These are phyloP conservation scores for Wickerhamiella cacticola DNA, from an alignment of 805 yeast genomes.

Conservation along the genomic window DNA sequence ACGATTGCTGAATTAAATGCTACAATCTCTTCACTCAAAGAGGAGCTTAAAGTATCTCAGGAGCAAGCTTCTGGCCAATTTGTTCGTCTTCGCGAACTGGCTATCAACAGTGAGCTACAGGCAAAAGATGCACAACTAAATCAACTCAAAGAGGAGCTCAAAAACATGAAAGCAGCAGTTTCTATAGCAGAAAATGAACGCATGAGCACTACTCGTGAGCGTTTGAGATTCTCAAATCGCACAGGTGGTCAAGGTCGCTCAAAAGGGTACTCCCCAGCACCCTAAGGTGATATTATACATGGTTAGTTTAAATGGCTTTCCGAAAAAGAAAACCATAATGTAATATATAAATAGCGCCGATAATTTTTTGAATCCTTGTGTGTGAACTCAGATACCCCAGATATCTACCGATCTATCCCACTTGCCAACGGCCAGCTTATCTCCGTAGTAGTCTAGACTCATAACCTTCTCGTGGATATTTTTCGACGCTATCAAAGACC, in stretches of 20 bases:
- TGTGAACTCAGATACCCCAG: constrained; percentile 25
- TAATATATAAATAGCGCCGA: not conserved
- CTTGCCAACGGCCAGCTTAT: constrained; percentile 46
- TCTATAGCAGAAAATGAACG: constrained; percentile 22
- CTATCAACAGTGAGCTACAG: constrained; percentile 26
- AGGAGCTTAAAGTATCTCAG: constrained; percentile 19
- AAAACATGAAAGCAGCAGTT: constrained; percentile 27
- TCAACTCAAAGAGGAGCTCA: constrained; percentile 23
- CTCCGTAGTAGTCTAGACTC: constrained; percentile 40
- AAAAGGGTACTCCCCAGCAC: not conserved
- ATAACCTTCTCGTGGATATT: constrained; percentile 57
- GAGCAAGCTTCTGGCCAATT: constrained; percentile 23
- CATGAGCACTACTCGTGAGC: not conserved
- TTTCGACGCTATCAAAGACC: constrained; percentile 35
- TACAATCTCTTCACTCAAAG: constrained; percentile 25
- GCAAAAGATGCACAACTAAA: constrained; percentile 23
- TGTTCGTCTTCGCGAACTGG: constrained; percentile 21
- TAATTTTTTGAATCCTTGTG: not conserved
- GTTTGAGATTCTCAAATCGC: not conserved
- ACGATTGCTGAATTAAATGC: constrained; percentile 24
- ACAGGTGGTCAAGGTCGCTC: constrained; percentile 2
- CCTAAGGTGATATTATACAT: too few relatives aligned
- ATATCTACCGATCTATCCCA: constrained; percentile 75
- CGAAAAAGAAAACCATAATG: not conserved
- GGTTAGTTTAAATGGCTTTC: too few relatives aligned